Conservation (phyloP, 495 filamentous ascomycete genomes). For the Tuber microsphaerosporum region DNA sequence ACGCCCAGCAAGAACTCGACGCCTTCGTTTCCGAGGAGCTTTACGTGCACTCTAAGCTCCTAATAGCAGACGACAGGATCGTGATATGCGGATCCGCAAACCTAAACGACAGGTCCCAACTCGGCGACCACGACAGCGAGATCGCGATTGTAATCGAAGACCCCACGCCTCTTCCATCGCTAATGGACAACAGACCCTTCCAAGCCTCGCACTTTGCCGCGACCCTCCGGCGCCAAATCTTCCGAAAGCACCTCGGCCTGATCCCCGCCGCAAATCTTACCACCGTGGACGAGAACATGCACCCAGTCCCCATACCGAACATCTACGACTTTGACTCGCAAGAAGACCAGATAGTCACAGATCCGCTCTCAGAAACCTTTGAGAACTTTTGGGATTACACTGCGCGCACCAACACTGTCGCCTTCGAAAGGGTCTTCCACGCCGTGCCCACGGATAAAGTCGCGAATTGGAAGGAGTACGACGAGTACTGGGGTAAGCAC, state of each 20-base stretch:
- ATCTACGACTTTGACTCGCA: conserved; percentile 71
- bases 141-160: conserved; percentile 80
- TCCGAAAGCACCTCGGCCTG: conserved; percentile 85
- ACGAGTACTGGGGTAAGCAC: conserved; percentile 64
- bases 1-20: conserved; percentile 66
- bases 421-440: conserved; percentile 81
- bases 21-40: conserved; percentile 89
- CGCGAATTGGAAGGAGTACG: conserved; percentile 76
- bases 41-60: conserved; percentile 87
- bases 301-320: conserved; percentile 66
- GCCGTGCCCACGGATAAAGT: conserved; percentile 75
- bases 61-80: conserved; percentile 83
- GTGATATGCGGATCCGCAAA: conserved; percentile 92
- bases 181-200: conserved; percentile 65
- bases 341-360: conserved; percentile 66
- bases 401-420: conserved; percentile 73
- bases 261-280: conserved; percentile 64
- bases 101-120: conserved; percentile 87
- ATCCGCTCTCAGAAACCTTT: conserved; percentile 65
- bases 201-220: conserved; percentile 72
- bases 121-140: conserved; percentile 71
- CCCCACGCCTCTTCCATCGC: conserved; percentile 57
- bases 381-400: conserved; percentile 63
- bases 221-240: conserved; percentile 75
- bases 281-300: conserved; percentile 61